Base-by-base conservation (phyloP, 805 yeast species). In the Barnettozyma wickerhamii region DNA sequence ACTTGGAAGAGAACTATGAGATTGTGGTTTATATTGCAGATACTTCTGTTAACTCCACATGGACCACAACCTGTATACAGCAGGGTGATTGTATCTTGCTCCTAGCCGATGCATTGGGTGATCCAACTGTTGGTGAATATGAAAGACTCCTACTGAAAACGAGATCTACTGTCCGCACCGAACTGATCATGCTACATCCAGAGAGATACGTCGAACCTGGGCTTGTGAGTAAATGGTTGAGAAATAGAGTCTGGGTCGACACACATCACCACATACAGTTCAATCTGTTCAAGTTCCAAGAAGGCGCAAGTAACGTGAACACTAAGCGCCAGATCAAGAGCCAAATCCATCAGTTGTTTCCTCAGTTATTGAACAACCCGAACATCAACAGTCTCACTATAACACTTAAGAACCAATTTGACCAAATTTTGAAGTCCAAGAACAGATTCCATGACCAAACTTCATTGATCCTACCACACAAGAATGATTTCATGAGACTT, bases 61-160 rank as follows among this genome's bases (percentile, higher is more conserved):
- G 99, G 99, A 87, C 96, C 0, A 73, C 78, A 7, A 87, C 96
- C 0, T 93, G 98, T 60, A 84, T 91, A 30, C 79, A 90, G 7
- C 97, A 91, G 60, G 98, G 96, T 14, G 98, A 91, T 61, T 90
- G 97, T 65, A 79, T 91, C n/a, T 66, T 93, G 24, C 65, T 93
- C 14, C 62, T 93, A 13, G 97, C 97, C 0, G 90, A 91, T 64
- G 95, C 96, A 0, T 68, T 73, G 7, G 75, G 80, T 15, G 74
- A 75, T 21, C 81, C 93, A 0, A 75, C 75, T 23, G 70, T 87
- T 32, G 96, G 98, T 5, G 97, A 89, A 38, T 89, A 80, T 56
- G 99, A 91, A 60, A 69, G 83, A 37, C 60, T 89, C 19, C 62
- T 91, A 10, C 71, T 88, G 20, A 81, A 84, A 48, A 71, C 82